phyloP scores from a whole-genome alignment of 1,284 basidiomycete genomes.

The Sutorius eximius region DNA sequence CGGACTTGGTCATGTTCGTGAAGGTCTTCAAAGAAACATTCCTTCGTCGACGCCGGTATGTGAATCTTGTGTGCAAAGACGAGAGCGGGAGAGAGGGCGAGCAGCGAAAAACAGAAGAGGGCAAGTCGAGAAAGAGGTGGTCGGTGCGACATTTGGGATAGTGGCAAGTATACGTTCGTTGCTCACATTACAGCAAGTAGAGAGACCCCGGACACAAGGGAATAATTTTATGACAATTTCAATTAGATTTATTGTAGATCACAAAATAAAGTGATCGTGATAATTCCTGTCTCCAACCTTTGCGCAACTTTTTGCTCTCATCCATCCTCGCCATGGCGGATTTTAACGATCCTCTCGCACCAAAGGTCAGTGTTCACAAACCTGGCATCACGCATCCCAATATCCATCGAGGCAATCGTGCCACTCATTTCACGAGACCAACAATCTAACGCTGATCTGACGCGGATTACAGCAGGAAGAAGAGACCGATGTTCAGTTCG shows the following conservation, averaged over 20 bases:
- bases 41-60: constrained; percentile 77
- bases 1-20: constrained; percentile 90
- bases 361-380: constrained; percentile 51
- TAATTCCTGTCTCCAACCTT: constrained; percentile 35
- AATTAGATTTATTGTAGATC: constrained; percentile 13
- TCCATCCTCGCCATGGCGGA: constrained; percentile 55
- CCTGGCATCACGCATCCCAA: constrained; percentile 1
- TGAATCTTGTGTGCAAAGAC: constrained; percentile 68
- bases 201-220: constrained; percentile 31
- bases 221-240: constrained; percentile 10
- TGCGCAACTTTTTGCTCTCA: constrained; percentile 16
- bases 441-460: constrained; percentile 29
- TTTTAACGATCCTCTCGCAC: constrained; percentile 60
- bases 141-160: constrained; percentile 27
- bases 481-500: constrained; percentile 89
- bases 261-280: constrained; percentile 24
- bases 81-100: constrained; percentile 45
- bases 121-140: constrained; percentile 13
- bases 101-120: constrained; percentile 41
- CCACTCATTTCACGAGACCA: constrained; percentile 28
- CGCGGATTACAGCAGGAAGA: constrained; percentile 58
- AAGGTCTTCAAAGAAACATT: constrained; percentile 98
- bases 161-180: too few relatives aligned
- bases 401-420: constrained; percentile 32
- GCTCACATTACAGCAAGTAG: too few relatives aligned